Percentiles rank a stretch among this genome's conserved stretches.
Evolutionary conservation across 2,329 filamentous ascomycete species (phyloP).

Genomic region (Fusarium liriodendri): DNA sequence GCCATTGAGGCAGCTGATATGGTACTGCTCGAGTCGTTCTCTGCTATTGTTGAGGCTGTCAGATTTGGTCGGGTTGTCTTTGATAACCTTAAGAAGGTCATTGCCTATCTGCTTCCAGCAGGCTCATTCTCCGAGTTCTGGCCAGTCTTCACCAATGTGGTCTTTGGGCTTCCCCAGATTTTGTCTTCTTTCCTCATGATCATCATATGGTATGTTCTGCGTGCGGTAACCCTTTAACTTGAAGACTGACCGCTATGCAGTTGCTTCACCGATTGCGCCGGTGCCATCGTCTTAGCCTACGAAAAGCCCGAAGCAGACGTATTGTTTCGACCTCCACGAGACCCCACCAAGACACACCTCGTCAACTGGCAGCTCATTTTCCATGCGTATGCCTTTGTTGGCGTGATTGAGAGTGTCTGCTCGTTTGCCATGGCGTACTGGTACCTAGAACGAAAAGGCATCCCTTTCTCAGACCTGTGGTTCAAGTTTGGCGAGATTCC

Average conservation of each 20-base stretch:
- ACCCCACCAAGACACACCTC: not conserved
- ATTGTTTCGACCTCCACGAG: not conserved
- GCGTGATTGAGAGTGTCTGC: not conserved
- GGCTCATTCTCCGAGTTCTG: not conserved
- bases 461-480: not conserved
- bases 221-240: no score
- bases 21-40: not conserved
- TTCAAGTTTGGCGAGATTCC: not conserved
- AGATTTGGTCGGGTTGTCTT: not conserved
- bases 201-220: not conserved
- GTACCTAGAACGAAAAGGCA: not conserved
- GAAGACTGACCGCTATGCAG: not conserved
- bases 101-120: not conserved
- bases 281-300: not conserved
- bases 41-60: not conserved
- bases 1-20: not conserved
- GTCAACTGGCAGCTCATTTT: not conserved
- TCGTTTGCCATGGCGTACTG: not conserved
- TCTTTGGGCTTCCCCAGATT: not conserved
- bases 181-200: not conserved
- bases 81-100: not conserved
- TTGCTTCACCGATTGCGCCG: not conserved
- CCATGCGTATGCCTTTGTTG: not conserved
- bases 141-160: not conserved
- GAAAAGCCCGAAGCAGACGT: not conserved